Conservation (phyloP, 805 yeast genomes). For the Blastobotrys peoriensis region DNA sequence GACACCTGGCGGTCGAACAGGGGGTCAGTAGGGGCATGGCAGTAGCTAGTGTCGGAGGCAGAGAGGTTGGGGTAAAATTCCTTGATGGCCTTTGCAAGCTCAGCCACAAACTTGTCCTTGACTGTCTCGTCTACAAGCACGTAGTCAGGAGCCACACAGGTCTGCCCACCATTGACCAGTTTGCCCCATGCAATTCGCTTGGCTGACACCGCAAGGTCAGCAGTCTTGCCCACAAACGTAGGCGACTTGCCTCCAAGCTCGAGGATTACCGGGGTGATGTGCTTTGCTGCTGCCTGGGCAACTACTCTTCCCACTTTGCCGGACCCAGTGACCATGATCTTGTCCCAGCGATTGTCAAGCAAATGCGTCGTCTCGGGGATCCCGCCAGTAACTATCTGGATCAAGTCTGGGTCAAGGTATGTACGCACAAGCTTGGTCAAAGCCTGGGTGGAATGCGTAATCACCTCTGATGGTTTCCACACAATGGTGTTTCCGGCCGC, state of each 20-base stretch:
- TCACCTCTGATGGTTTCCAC: slow-evolving; percentile 65
- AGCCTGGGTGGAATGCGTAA: slow-evolving; percentile 54
- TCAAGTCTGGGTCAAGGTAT: slow-evolving; percentile 46
- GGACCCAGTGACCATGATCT: slow-evolving; percentile 80
- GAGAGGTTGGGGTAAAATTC: slow-evolving; percentile 6
- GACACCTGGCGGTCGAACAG: slow-evolving; percentile 44
- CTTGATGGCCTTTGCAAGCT: not conserved
- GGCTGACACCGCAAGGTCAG: slow-evolving; percentile 38
- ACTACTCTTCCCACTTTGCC: slow-evolving; percentile 66
- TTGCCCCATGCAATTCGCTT: slow-evolving; percentile 69
- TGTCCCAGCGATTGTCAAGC: slow-evolving; percentile 61
- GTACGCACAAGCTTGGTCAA: slow-evolving; percentile 47
- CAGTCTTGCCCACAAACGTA: slow-evolving; percentile 52
- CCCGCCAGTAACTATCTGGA: slow-evolving; percentile 64
- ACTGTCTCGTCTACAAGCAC: slow-evolving; percentile 53
- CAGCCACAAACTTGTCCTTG: slow-evolving; percentile 44
- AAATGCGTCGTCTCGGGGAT: slow-evolving; percentile 52
- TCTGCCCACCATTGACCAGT: slow-evolving; percentile 78
- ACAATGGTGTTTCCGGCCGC: slow-evolving; percentile 80
- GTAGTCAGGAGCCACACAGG: slow-evolving; percentile 85
- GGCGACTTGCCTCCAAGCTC: slow-evolving; percentile 94
- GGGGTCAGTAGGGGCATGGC: slow-evolving; percentile 56
- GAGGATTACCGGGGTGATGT: slow-evolving; percentile 69
- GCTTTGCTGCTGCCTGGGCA: slow-evolving; percentile 70
- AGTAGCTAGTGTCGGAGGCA: slow-evolving; percentile 35